These are phyloP conservation scores for Suillus alpinus DNA, from an alignment of 768 basidiomycete species.

Conservation along the genomic window DNA sequence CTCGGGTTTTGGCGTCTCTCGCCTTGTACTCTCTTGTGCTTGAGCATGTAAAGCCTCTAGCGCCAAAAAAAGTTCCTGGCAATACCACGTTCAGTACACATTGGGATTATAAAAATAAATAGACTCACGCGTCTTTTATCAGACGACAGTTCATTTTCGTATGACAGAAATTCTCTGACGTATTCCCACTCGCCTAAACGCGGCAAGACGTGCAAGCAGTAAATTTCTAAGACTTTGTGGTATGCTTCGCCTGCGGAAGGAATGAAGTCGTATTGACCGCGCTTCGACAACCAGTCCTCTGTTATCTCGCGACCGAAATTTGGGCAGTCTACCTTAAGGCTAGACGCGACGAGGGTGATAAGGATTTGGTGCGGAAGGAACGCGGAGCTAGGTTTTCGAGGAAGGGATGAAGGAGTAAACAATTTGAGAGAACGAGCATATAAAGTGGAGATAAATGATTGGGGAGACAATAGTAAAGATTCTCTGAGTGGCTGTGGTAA, in stretches of 20 bases:
- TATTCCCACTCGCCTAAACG: constrained; percentile 79
- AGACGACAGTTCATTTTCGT: constrained; percentile 61
- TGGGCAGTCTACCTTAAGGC: constrained; percentile 62
- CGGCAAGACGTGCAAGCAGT: constrained; percentile 71
- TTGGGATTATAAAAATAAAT: constrained; percentile 12
- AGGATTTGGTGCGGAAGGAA: constrained; percentile 70
- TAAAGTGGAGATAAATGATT: constrained; percentile 51
- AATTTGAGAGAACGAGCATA: constrained; percentile 64
- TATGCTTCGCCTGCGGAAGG: constrained; percentile 52
- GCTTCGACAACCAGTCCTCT: constrained; percentile 75
- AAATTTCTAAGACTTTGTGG: constrained; percentile 72
- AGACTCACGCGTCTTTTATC: constrained; percentile 50
- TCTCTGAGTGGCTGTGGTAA: constrained; percentile 54
- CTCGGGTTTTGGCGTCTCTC: constrained; percentile 16
- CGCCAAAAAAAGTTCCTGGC: constrained; percentile 32
- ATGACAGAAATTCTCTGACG: constrained; percentile 69
- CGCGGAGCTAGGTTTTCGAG: constrained; percentile 43
- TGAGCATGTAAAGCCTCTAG: constrained; percentile 36
- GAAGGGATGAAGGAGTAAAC: constrained; percentile 53
- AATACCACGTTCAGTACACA: constrained; percentile 1
- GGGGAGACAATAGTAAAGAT: constrained; percentile 55
- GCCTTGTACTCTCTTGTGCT: constrained; percentile 17
- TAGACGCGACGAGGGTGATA: constrained; percentile 66
- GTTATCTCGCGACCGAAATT: constrained; percentile 61
- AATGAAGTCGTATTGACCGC: constrained; percentile 37